Percentiles rank a stretch among this genome's conserved stretches.
Evolutionary conservation across 768 basidiomycete genomes (phyloP).

Genomic region (Sporobolomyces roseus): DNA sequence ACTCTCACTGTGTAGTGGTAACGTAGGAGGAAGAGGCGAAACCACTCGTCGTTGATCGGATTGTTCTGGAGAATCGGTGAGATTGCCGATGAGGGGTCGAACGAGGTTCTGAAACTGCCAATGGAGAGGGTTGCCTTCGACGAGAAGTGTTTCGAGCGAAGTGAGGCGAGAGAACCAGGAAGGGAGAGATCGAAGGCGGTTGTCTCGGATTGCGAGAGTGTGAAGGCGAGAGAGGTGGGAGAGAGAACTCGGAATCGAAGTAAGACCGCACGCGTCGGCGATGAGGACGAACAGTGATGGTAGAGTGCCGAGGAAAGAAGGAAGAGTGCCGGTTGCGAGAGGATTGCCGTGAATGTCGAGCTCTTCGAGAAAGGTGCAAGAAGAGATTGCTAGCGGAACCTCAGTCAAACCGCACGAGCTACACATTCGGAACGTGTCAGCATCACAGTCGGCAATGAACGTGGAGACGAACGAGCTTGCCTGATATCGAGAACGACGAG

Average conservation of each 20-base stretch:
- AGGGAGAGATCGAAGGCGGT: slow-evolving; percentile 83
- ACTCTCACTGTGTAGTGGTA: slow-evolving; percentile 47
- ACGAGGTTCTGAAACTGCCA: slow-evolving; percentile 87
- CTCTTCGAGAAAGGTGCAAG: slow-evolving; percentile 80
- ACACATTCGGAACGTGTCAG: not conserved
- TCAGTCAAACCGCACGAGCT: slow-evolving; percentile 51
- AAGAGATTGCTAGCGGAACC: slow-evolving; percentile 76
- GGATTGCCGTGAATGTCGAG: slow-evolving; percentile 89
- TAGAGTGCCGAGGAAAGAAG: slow-evolving; percentile 75
- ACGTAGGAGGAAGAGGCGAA: slow-evolving; percentile 61
- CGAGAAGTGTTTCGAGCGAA: slow-evolving; percentile 71
- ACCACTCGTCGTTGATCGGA: slow-evolving; percentile 46
- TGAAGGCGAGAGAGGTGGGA: slow-evolving; percentile 72
- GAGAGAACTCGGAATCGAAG: slow-evolving; percentile 69
- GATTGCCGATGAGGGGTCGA: slow-evolving; percentile 62
- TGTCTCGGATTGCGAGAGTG: slow-evolving; percentile 81
- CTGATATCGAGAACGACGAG: slow-evolving; percentile 88
- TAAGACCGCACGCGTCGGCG: slow-evolving; percentile 82
- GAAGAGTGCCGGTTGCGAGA: slow-evolving; percentile 67
- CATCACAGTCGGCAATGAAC: not conserved
- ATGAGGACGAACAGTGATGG: slow-evolving; percentile 77
- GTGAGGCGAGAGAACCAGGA: slow-evolving; percentile 88
- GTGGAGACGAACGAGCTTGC: not conserved
- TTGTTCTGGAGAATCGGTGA: slow-evolving; percentile 40
- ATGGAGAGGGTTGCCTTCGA: slow-evolving; percentile 96